Percentiles rank a stretch among this genome's conserved stretches.
Evolutionary conservation across 1,284 basidiomycete species (phyloP).

Genomic region (Pseudozyma thailandica): DNA sequence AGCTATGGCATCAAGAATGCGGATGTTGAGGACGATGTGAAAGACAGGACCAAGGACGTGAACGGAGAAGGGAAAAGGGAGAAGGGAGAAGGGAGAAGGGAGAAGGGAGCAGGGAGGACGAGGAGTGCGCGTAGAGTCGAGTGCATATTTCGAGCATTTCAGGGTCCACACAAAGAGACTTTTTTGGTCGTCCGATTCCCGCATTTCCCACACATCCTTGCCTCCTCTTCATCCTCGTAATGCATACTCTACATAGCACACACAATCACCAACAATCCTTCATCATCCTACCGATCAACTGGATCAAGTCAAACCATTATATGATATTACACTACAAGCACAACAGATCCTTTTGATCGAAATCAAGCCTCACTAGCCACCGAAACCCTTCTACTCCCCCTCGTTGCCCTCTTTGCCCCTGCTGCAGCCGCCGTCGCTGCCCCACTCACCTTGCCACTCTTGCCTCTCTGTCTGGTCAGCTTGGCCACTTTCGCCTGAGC

Average conservation of each 20-base stretch:
- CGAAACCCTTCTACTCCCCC: conserved; percentile 22
- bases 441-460: conserved; percentile 22
- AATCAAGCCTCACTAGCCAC: conserved; percentile 38
- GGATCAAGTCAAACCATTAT: too few relatives aligned
- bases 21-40: neutral
- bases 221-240: too few relatives aligned
- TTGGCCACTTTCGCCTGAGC: conserved; percentile 53
- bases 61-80: neutral
- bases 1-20: neutral
- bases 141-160: too few relatives aligned
- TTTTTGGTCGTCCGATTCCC: too few relatives aligned
- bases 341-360: neutral
- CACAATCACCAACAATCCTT: too few relatives aligned
- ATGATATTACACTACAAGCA: neutral
- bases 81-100: neutral
- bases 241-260: too few relatives aligned
- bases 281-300: too few relatives aligned
- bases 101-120: too few relatives aligned
- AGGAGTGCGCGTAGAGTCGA: too few relatives aligned
- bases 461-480: conserved; percentile 25
- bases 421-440: conserved; percentile 6
- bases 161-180: too few relatives aligned
- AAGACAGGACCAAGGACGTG: neutral
- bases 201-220: too few relatives aligned
- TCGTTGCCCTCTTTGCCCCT: conserved; percentile 20